Evolutionary conservation across 2,329 filamentous ascomycete genomes (phyloP).

Genomic region (Zymoseptoria passerinii): DNA sequence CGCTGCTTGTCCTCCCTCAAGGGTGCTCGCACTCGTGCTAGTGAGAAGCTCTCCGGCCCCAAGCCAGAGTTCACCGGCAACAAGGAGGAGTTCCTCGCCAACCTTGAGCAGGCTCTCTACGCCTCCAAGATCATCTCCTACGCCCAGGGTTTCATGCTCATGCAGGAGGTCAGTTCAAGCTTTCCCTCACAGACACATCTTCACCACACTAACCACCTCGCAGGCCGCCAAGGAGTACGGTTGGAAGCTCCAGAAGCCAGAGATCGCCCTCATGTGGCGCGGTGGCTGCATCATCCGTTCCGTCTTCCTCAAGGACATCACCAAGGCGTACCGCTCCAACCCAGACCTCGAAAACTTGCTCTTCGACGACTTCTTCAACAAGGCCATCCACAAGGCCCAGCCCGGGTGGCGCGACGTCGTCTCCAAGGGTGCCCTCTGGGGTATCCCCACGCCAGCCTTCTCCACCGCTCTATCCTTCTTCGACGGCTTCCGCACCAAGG

Average conservation of each 20-base stretch:
- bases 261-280: conserved; percentile 99
- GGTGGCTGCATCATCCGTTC: conserved; percentile 99
- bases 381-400: conserved; percentile 96
- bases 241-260: conserved; percentile 99
- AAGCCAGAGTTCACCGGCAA: conserved; percentile 75
- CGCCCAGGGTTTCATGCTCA: conserved; percentile 99
- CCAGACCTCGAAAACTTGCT: conserved; percentile 95
- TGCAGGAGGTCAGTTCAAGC: conserved; percentile 70
- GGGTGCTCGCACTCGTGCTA: conserved; percentile 78
- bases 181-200: background rate
- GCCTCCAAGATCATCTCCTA: conserved; percentile 99
- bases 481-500: conserved; percentile 94
- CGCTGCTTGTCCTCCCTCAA: conserved; percentile 93
- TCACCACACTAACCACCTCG: conserved; percentile 6
- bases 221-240: conserved; percentile 89
- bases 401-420: conserved; percentile 82
- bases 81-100: conserved; percentile 86
- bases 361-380: conserved; percentile 99
- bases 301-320: conserved; percentile 99
- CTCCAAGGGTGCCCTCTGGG: conserved; percentile 82
- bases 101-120: conserved; percentile 97
- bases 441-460: conserved; percentile 94
- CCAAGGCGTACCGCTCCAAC: conserved; percentile 87
- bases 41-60: conserved; percentile 69
- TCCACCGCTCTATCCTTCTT: conserved; percentile 96